A percentile compares a stretch with the other conserved stretches of the same genome.
Evolutionary conservation across 305 asterid species (phyloP).

Genomic region (Solanum hybrid): DNA sequence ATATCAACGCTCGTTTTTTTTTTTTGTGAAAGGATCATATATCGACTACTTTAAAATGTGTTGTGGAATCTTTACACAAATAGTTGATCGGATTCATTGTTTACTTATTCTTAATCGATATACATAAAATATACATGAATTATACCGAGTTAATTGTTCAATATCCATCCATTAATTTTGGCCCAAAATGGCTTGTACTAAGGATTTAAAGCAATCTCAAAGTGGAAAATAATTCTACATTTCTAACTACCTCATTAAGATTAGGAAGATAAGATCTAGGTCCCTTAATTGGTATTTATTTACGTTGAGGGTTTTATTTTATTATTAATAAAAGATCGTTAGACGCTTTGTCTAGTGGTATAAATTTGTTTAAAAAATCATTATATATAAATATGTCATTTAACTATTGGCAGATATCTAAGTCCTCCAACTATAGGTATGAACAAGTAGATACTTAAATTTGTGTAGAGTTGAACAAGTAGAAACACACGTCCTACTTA

Average conservation of each 20-base stretch:
- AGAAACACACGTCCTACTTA: too few relatives aligned
- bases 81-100: too few relatives aligned
- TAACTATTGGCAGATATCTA: too few relatives aligned
- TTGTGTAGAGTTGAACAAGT: too few relatives aligned
- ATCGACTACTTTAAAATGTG: background rate
- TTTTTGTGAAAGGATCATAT: background rate
- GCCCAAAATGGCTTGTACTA: too few relatives aligned
- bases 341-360: background rate
- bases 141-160: background rate
- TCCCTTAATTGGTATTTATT: background rate
- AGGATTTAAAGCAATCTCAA: background rate
- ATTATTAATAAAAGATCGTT: too few relatives aligned
- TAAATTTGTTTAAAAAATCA: too few relatives aligned
- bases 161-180: background rate
- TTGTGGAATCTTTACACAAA: background rate
- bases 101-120: background rate
- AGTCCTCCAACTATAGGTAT: too few relatives aligned
- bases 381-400: too few relatives aligned
- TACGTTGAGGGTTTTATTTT: background rate
- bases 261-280: background rate
- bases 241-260: background rate
- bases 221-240: background rate
- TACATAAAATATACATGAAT: too few relatives aligned
- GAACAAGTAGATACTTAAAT: too few relatives aligned
- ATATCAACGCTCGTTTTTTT: background rate